These are phyloP conservation scores for Vigna mungo DNA, from an alignment of 306 rosid species.

Conservation along the genomic window DNA sequence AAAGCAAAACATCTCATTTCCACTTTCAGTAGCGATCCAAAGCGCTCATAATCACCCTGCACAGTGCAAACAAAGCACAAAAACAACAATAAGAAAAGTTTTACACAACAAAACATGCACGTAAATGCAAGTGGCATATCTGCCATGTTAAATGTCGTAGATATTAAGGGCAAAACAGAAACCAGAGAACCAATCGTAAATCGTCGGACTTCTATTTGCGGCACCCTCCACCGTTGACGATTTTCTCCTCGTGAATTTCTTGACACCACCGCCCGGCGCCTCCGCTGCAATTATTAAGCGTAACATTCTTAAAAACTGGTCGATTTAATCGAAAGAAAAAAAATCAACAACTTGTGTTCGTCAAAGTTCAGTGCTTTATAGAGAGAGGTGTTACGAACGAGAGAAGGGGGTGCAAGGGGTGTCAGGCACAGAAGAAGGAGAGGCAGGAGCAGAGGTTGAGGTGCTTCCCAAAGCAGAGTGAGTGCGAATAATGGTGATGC, in stretches of 20 bases:
- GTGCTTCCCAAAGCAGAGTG: conserved; percentile 10
- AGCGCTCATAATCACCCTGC: conserved; percentile 77
- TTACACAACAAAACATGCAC: too few relatives aligned
- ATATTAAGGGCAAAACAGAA: neutral
- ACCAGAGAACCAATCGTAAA: conserved; percentile 65
- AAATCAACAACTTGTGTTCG: neutral
- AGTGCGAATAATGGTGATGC: conserved; percentile 68
- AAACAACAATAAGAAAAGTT: neutral
- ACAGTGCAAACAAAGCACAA: conserved; percentile 50
- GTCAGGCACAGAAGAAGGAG: conserved; percentile 43
- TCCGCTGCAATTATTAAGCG: conserved; percentile 53
- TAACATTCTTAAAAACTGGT: neutral
- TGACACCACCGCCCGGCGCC: conserved; percentile 58
- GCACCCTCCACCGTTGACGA: conserved; percentile 43
- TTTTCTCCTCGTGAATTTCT: conserved; percentile 69
- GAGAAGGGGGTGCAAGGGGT: conserved; percentile 68
- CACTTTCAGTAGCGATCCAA: conserved; percentile 75
- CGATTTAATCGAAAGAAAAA: neutral
- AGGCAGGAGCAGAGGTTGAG: conserved; percentile 41
- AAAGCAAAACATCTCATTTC: conserved; percentile 39
- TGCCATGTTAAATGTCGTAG: neutral
- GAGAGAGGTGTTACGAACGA: conserved; percentile 61
- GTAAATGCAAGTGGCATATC: neutral
- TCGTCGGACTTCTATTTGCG: conserved; percentile 56
- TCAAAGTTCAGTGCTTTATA: neutral